Base-by-base conservation (phyloP, 2,329 filamentous ascomycete species). In the Fusarium annulatum region DNA sequence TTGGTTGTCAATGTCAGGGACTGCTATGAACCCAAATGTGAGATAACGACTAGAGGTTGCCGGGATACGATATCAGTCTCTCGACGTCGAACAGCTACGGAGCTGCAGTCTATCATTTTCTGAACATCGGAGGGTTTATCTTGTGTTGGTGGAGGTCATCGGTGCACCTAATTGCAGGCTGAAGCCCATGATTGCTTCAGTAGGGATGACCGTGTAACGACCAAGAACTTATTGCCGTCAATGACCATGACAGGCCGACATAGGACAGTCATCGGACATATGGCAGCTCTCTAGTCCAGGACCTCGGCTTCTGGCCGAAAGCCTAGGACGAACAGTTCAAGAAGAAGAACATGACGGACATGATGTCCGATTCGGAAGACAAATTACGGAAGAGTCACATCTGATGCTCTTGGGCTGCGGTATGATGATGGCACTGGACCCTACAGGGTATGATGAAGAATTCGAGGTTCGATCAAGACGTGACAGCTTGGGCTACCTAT, bases 271-370 rank as follows among this genome's bases (percentile, higher is more conserved):
- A 45, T 68, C 58, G 71, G 71, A 61, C 67, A 38, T 64, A 67
- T 58, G 71, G 71, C 55, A 57, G 33, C 51, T 42, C 61, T 48
- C 49, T 53, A 45, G 49, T 36, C 55, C 43, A 59, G 58, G 28
- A 51, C 59, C 71, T 74, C 71, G 71, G 71, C 56, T 64, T 71
- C 41, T 64, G 21, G 12, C 71, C 67, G 71, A 74, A 69, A 26
- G 28, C 9, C 38, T 30, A 45, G 26, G 43, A 30, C 52, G 26
- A 45, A 49, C 39, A 45, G 39, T 43, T 45, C 36, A 41, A 34
- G 34, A 67, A 36, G 30, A 41, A 62, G 12, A n/a, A 41, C n/a
- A 61, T 39, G 42, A 43, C 56, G 64, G 52, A 28, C 16, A 23
- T 48, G 15, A 36, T 43, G 53, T 64, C 71, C 71, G 71, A 59